Percentiles rank a stretch among this genome's conserved stretches.
Evolutionary conservation across 768 basidiomycete species (phyloP).

Genomic region (Rhodotorula taiwanensis): DNA sequence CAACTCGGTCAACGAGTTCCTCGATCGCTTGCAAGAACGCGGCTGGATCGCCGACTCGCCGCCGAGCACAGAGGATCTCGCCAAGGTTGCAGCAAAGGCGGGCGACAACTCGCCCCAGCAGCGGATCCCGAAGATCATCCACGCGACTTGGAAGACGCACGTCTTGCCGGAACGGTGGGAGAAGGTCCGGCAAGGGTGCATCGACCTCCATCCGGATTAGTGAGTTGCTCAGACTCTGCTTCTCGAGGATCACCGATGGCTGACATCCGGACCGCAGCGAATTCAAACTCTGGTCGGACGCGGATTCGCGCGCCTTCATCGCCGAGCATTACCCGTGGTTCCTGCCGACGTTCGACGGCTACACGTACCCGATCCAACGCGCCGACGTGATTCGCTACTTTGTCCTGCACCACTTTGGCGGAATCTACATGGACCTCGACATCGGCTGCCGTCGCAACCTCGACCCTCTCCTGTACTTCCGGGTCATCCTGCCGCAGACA

Average conservation of each 20-base stretch:
- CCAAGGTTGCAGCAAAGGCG: background rate
- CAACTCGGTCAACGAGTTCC: conserved; percentile 15
- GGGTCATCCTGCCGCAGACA: conserved; percentile 83
- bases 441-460: conserved; percentile 82
- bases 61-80: background rate
- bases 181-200: conserved; percentile 70
- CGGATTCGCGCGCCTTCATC: conserved; percentile 79
- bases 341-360: conserved; percentile 84
- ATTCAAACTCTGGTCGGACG: conserved; percentile 97
- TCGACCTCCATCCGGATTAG: conserved; percentile 93
- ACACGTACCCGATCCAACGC: conserved; percentile 53
- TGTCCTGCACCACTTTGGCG: conserved; percentile 88
- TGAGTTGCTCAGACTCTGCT: conserved; percentile 49
- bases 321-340: conserved; percentile 83
- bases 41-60: conserved; percentile 14
- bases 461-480: conserved; percentile 76
- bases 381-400: conserved; percentile 98
- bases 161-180: conserved; percentile 75
- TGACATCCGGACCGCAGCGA: conserved; percentile 53
- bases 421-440: conserved; percentile 92
- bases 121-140: conserved; percentile 76
- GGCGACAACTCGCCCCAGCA: background rate
- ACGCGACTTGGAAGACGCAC: conserved; percentile 97
- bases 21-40: conserved; percentile 20
- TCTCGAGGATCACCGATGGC: too few species aligned